Percentiles rank a stretch among this genome's conserved stretches.
phyloP scores from a whole-genome alignment of 169 alveolate species.

The Sarcocystis neurona region DNA sequence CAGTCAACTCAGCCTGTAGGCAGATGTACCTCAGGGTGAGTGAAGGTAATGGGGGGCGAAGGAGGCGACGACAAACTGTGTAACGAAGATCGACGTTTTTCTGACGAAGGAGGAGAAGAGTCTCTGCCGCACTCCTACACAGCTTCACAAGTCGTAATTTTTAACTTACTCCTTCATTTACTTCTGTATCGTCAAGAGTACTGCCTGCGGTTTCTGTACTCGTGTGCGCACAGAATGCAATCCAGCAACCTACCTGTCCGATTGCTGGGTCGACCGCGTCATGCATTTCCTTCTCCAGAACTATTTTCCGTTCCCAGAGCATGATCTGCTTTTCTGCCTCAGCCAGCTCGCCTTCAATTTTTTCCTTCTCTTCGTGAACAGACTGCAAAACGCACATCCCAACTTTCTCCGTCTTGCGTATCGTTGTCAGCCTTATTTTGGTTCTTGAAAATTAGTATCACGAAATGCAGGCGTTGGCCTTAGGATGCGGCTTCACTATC shows the following conservation, averaged over 20 bases:
- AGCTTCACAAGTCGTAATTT: background rate
- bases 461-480: no score
- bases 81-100: no score
- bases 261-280: slow-evolving; percentile 90
- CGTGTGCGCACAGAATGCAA: no score
- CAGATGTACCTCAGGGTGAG: background rate
- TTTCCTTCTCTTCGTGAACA: slow-evolving; percentile 79
- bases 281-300: slow-evolving; percentile 91
- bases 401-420: no score
- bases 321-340: slow-evolving; percentile 83
- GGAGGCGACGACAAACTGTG: background rate
- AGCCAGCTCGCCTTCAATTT: slow-evolving; percentile 81
- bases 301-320: slow-evolving; percentile 91
- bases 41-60: background rate
- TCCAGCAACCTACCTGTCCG: slow-evolving; percentile 76
- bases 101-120: background rate
- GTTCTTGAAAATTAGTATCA: no score
- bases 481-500: no score
- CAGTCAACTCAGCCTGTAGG: slow-evolving; percentile 78
- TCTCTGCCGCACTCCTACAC: background rate
- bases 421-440: no score
- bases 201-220: no score
- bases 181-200: no score
- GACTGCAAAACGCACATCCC: slow-evolving; percentile 74
- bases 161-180: no score